phyloP scores from a whole-genome alignment of 441 rosid genomes.

The Corymbia calophylla region DNA sequence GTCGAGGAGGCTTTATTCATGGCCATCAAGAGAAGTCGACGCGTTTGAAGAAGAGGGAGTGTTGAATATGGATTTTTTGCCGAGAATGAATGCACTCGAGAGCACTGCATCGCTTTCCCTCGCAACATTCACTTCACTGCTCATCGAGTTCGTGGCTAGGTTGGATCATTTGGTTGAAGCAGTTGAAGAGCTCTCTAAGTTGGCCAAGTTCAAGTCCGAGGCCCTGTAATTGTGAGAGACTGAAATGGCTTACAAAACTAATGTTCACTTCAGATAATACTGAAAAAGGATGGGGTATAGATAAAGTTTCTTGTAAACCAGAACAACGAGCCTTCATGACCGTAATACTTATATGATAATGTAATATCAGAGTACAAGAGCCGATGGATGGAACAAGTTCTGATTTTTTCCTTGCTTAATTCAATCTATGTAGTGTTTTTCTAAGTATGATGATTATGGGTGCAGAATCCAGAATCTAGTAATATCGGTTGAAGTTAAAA shows the following conservation, averaged over 20 bases:
- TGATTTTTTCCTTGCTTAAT: not conserved
- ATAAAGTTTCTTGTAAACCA: not conserved
- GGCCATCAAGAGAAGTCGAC: conserved; percentile 56
- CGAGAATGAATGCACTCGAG: conserved; percentile 45
- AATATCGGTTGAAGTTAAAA: not conserved
- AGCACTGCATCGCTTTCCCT: conserved; percentile 56
- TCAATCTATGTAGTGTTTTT: not conserved
- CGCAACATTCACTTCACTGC: conserved; percentile 49
- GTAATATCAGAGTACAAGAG: not conserved
- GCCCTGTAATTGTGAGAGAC: not conserved
- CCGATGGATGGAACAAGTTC: not conserved
- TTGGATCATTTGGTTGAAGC: conserved; percentile 62
- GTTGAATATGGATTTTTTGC: conserved; percentile 11
- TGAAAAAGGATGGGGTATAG: not conserved
- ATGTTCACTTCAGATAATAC: not conserved
- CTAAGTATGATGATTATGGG: not conserved
- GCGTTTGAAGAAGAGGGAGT: conserved; percentile 46
- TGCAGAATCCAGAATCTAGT: not conserved
- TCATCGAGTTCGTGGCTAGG: conserved; percentile 63
- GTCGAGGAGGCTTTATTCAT: conserved; percentile 41
- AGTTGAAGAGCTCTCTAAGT: conserved; percentile 41
- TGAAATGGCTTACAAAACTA: not conserved
- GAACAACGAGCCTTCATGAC: not conserved
- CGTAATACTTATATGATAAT: not conserved
- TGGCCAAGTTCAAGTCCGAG: conserved; percentile 47